These are phyloP conservation scores for Amaranthus cruentus DNA, from an alignment of 148 eudicot species.

Conservation along the genomic window DNA sequence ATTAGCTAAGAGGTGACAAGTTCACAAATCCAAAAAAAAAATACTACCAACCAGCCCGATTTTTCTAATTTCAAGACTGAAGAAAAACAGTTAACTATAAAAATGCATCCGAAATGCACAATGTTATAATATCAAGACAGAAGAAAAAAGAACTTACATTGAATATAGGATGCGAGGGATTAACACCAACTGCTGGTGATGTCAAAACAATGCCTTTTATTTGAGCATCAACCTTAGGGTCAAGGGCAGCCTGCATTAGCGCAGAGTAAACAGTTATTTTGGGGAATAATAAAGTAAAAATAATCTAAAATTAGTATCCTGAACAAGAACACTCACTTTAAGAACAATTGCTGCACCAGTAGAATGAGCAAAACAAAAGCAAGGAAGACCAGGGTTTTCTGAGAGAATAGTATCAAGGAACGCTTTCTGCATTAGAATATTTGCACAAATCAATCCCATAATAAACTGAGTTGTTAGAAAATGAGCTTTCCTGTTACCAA, in stretches of 20 bases:
- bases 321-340: slow-evolving; percentile 17
- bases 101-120: neutral
- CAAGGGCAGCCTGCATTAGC: slow-evolving; percentile 51
- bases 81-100: too few species aligned
- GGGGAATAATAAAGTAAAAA: neutral
- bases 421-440: slow-evolving; percentile 36
- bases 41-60: too few species aligned
- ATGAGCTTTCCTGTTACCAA: neutral
- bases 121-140: neutral
- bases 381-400: slow-evolving; percentile 65
- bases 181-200: slow-evolving; percentile 79
- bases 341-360: slow-evolving; percentile 84
- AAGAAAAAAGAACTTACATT: slow-evolving; percentile 33
- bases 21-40: neutral
- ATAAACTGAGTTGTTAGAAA: neutral
- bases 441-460: neutral
- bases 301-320: neutral
- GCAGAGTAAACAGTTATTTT: neutral
- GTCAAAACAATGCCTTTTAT: slow-evolving; percentile 65
- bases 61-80: too few species aligned
- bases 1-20: too few species aligned
- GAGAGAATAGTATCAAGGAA: slow-evolving; percentile 46
- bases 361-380: slow-evolving; percentile 88
- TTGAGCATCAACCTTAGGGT: slow-evolving; percentile 46
- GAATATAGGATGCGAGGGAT: slow-evolving; percentile 72